These are phyloP conservation scores for Trichoderma orchidacearum DNA, from an alignment of 495 filamentous ascomycete genomes.

Conservation along the genomic window DNA sequence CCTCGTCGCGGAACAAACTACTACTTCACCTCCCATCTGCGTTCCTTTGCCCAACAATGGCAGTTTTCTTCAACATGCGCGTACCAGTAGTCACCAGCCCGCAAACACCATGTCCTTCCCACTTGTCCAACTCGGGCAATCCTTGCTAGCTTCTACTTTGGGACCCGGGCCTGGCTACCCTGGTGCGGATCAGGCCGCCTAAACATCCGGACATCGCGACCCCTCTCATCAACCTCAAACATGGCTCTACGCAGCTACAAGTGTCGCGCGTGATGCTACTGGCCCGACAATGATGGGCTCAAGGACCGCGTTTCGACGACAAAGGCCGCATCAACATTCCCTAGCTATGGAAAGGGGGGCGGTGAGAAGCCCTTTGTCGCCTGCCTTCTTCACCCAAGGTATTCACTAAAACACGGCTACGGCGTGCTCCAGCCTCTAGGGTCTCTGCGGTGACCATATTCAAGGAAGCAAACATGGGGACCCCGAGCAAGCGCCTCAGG, in stretches of 20 bases:
- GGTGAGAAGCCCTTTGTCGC: not conserved
- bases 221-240: slow-evolving; percentile 1
- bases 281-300: not conserved
- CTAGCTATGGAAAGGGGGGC: not conserved
- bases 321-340: not conserved
- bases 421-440: not conserved
- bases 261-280: not conserved
- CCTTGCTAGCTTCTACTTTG: not conserved
- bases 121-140: not conserved
- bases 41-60: too few relatives aligned
- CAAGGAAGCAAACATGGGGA: not conserved
- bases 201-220: not conserved
- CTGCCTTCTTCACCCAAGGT: not conserved
- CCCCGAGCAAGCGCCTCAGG: not conserved
- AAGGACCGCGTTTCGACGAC: not conserved
- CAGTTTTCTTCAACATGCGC: too few relatives aligned
- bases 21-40: too few relatives aligned
- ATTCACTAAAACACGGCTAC: not conserved
- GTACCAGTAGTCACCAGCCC: too few relatives aligned
- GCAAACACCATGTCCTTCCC: not conserved
- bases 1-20: too few relatives aligned
- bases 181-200: slow-evolving; percentile 1
- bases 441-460: not conserved
- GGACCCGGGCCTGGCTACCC: not conserved
- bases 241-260: not conserved